Conservation (phyloP, 768 basidiomycete genomes). For the Kwoniella shandongensis region DNA sequence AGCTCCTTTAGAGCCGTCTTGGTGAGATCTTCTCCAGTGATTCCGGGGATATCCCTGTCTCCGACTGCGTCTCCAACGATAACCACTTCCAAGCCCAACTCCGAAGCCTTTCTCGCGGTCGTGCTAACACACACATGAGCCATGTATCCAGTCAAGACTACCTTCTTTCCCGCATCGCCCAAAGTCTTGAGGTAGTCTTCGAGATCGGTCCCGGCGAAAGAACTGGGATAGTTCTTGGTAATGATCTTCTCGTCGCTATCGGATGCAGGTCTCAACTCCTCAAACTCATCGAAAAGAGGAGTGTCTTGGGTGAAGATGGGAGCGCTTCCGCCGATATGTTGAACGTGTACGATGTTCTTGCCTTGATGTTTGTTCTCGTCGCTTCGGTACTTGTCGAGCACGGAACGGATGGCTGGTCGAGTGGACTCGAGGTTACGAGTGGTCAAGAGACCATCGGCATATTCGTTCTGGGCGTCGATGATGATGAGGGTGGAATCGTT, state of each 20-base stretch:
- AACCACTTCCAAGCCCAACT: constrained; percentile 25
- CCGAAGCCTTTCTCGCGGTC: constrained; percentile 21
- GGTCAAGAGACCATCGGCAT: constrained; percentile 18
- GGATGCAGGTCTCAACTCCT: constrained; percentile 11
- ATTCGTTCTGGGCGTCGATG: constrained; percentile 31
- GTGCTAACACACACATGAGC: constrained; percentile 29
- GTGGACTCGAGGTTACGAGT: constrained; percentile 16
- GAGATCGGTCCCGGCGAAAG: constrained; percentile 29
- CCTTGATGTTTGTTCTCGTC: not conserved
- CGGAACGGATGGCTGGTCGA: constrained; percentile 7
- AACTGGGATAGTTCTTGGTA: constrained; percentile 21
- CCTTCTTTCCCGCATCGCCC: constrained; percentile 8
- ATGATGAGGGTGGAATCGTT: constrained; percentile 21
- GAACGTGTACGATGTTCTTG: constrained; percentile 24
- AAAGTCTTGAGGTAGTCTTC: constrained; percentile 4
- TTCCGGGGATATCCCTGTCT: constrained; percentile 23
- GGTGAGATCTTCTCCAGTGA: constrained; percentile 7
- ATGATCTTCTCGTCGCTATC: constrained; percentile 20
- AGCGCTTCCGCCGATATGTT: constrained; percentile 16
- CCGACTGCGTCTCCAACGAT: constrained; percentile 29
- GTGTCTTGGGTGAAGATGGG: constrained; percentile 22
- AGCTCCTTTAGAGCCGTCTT: constrained; percentile 11
- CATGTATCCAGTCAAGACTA: constrained; percentile 29
- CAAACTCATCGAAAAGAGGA: constrained; percentile 9
- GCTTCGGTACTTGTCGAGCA: constrained; percentile 6